These are phyloP conservation scores for Psilocybe subaeruginosa DNA, from an alignment of 768 basidiomycete genomes.

Conservation along the genomic window DNA sequence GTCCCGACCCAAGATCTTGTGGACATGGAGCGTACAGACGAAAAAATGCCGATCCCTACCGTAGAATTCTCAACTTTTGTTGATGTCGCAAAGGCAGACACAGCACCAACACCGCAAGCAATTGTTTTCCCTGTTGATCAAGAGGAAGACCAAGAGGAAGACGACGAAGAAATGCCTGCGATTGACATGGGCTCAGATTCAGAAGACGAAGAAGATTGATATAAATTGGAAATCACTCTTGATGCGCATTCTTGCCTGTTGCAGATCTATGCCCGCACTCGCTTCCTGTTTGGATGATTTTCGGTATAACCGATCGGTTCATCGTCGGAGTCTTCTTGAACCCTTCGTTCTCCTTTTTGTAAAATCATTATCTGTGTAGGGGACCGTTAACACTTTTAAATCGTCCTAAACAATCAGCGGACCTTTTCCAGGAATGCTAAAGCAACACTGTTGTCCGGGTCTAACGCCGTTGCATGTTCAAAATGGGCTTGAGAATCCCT, in stretches of 20 bases:
- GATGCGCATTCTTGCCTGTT: not conserved
- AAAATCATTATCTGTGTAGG: slow-evolving; percentile 22
- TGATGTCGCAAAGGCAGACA: not conserved
- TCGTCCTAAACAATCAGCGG: not conserved
- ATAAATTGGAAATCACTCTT: not conserved
- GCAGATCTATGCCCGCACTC: slow-evolving; percentile 18
- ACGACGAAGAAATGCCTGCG: slow-evolving; percentile 75
- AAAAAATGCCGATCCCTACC: not conserved
- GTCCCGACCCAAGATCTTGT: not conserved
- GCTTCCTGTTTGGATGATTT: slow-evolving; percentile 25
- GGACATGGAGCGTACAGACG: not conserved
- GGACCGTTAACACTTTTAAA: slow-evolving; percentile 1
- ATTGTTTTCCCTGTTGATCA: not conserved
- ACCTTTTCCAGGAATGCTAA: slow-evolving; percentile 59
- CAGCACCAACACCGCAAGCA: not conserved
- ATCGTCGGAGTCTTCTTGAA: slow-evolving; percentile 37
- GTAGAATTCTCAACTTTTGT: not conserved
- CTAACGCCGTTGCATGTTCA: slow-evolving; percentile 61
- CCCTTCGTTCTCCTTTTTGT: slow-evolving; percentile 17
- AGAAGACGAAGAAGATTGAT: slow-evolving; percentile 48
- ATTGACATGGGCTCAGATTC: slow-evolving; percentile 85
- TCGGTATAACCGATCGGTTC: slow-evolving; percentile 30
- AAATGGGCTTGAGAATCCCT: slow-evolving; percentile 67
- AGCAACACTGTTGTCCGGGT: slow-evolving; percentile 58
- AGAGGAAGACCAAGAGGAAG: slow-evolving; percentile 42